phyloP scores from a whole-genome alignment of 169 alveolate species.

The Cryptosporidium viatorum region DNA sequence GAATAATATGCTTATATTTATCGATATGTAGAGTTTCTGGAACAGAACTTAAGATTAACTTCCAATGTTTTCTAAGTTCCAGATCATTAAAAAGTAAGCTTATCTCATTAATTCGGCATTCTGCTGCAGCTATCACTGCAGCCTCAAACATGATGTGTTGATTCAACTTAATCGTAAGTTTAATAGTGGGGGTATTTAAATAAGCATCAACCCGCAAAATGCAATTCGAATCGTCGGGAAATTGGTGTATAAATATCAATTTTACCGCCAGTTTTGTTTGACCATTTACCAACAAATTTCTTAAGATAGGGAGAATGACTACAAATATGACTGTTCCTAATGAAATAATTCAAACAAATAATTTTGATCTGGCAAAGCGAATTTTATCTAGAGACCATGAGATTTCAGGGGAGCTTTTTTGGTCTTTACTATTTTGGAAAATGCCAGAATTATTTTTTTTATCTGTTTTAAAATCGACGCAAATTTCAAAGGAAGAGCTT shows the following conservation, averaged over 20 bases:
- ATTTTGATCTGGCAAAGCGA: slow-evolving; percentile 2
- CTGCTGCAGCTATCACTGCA: slow-evolving; percentile 73
- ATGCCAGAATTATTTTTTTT: slow-evolving; percentile 25
- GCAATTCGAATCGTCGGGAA: slow-evolving; percentile 1
- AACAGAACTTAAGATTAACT: slow-evolving; percentile 35
- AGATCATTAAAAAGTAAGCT: neutral
- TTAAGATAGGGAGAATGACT: neutral
- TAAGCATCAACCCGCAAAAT: slow-evolving; percentile 10
- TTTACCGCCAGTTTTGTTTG: slow-evolving; percentile 7
- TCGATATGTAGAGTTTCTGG: slow-evolving; percentile 56
- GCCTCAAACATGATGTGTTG: slow-evolving; percentile 9
- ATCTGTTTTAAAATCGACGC: slow-evolving; percentile 11
- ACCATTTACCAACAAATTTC: neutral
- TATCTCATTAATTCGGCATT: slow-evolving; percentile 32
- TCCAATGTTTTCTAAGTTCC: slow-evolving; percentile 38
- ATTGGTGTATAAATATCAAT: neutral
- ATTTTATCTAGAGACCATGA: neutral
- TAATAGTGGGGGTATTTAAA: slow-evolving; percentile 27
- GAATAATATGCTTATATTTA: slow-evolving; percentile 17
- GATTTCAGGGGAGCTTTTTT: slow-evolving; percentile 19
- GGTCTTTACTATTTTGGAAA: slow-evolving; percentile 64
- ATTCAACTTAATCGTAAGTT: neutral
- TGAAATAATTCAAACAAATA: neutral
- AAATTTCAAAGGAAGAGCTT: slow-evolving; percentile 27
- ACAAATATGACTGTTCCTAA: neutral